A percentile compares a stretch with the other conserved stretches of the same genome.
Conservation (phyloP, 768 basidiomycete species). For the Cantharellus anzutake region DNA sequence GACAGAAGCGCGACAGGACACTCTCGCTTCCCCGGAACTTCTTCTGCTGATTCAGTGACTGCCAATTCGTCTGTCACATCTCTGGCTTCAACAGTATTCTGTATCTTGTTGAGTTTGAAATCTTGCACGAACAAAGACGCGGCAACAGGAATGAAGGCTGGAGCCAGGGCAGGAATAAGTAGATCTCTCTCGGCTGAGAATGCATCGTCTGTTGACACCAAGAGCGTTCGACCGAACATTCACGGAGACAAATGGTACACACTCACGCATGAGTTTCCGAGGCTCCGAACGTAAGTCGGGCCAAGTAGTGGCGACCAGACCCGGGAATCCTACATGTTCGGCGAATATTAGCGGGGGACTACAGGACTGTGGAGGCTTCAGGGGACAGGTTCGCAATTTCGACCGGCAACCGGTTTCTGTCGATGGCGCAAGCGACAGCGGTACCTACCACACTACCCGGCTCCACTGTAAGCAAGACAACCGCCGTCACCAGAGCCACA, state of each 20-base stretch:
- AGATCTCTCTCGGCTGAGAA: slow-evolving; percentile 29
- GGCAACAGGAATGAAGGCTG: slow-evolving; percentile 35
- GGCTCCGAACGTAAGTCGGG: slow-evolving; percentile 43
- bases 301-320: slow-evolving; percentile 27
- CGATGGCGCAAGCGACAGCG: slow-evolving; percentile 46
- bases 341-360: slow-evolving; percentile 13
- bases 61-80: background rate
- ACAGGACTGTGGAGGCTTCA: slow-evolving; percentile 22
- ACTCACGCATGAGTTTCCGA: slow-evolving; percentile 28
- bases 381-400: slow-evolving; percentile 39
- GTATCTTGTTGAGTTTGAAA: slow-evolving; percentile 46
- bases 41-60: too few species aligned
- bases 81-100: slow-evolving; percentile 42
- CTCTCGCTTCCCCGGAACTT: too few species aligned
- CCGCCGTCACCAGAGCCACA: slow-evolving; percentile 45
- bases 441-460: slow-evolving; percentile 47
- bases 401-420: slow-evolving; percentile 45
- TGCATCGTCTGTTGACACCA: background rate
- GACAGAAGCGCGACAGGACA: too few species aligned
- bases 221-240: background rate
- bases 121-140: slow-evolving; percentile 42
- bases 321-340: slow-evolving; percentile 33
- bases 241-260: background rate
- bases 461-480: slow-evolving; percentile 47
- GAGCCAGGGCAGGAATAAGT: slow-evolving; percentile 25